phyloP scores from a whole-genome alignment of 805 yeast species.

The Torulaspora indica region DNA sequence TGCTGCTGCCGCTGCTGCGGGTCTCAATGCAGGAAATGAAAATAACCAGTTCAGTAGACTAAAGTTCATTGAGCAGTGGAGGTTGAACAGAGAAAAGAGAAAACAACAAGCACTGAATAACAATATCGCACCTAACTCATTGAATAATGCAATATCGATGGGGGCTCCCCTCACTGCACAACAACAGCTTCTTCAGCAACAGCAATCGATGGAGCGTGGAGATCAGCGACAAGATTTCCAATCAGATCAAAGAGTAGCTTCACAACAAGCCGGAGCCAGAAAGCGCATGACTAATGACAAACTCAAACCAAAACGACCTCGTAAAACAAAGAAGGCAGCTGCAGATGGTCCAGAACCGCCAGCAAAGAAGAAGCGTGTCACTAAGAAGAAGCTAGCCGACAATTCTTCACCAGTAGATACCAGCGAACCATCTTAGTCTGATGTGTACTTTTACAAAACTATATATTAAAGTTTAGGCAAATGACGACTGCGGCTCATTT shows the following conservation, averaged over 20 bases:
- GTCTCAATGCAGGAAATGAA: constrained; percentile 31
- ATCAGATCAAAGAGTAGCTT: constrained; percentile 2
- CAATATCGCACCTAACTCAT: constrained; percentile 27
- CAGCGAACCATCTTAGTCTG: constrained; percentile 5
- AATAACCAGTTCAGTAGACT: constrained; percentile 73
- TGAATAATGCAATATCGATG: constrained; percentile 35
- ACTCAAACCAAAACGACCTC: constrained; percentile 30
- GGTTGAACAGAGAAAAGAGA: constrained; percentile 58
- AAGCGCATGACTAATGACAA: constrained; percentile 21
- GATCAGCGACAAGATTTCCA: constrained; percentile 3
- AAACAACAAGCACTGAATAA: constrained; percentile 41
- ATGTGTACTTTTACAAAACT: constrained; percentile 1
- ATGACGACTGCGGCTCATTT: constrained; percentile 34
- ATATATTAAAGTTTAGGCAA: constrained; percentile 18
- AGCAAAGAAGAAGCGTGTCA: constrained; percentile 26
- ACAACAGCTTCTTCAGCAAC: constrained; percentile 31
- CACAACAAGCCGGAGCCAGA: constrained; percentile 6
- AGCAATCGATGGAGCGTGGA: constrained; percentile 19
- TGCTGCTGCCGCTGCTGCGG: constrained; percentile 40
- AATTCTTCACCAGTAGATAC: constrained; percentile 8
- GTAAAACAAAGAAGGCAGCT: constrained; percentile 30
- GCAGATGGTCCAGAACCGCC: constrained; percentile 25
- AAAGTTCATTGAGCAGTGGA: constrained; percentile 81
- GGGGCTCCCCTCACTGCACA: constrained; percentile 29
- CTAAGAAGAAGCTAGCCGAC: constrained; percentile 26